Conservation (phyloP, 2,329 filamentous ascomycete species). For the Penicillium sp. region DNA sequence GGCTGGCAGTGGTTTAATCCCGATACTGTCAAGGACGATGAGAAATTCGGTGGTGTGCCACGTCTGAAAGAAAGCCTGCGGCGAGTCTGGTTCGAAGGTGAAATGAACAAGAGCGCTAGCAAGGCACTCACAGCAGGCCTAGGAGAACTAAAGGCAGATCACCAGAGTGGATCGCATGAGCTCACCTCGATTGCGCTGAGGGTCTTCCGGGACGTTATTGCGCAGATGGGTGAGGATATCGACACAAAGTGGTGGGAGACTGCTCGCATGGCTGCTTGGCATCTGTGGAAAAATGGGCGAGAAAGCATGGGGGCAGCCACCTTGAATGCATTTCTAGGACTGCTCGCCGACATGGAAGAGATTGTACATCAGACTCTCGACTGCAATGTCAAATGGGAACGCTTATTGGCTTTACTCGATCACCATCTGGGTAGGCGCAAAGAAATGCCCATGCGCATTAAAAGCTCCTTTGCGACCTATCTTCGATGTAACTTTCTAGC, state of each 20-base stretch:
- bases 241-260: conserved; percentile 53
- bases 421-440: conserved; percentile 24
- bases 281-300: conserved; percentile 64
- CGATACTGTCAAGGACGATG: conserved; percentile 47
- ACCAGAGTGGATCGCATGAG: conserved; percentile 59
- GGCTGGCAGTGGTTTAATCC: conserved; percentile 59
- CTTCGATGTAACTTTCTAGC: conserved; percentile 19
- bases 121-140: conserved; percentile 49
- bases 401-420: conserved; percentile 27
- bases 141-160: conserved; percentile 52
- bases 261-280: conserved; percentile 59
- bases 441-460: conserved; percentile 23
- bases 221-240: conserved; percentile 19
- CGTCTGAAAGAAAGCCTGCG: conserved; percentile 57
- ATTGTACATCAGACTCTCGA: conserved; percentile 21
- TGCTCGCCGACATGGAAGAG: conserved; percentile 27
- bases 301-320: conserved; percentile 65
- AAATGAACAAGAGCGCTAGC: conserved; percentile 49
- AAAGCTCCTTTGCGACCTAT: conserved; percentile 27
- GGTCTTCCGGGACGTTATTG: conserved; percentile 49
- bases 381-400: conserved; percentile 18
- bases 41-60: conserved; percentile 55
- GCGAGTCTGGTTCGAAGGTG: conserved; percentile 59
- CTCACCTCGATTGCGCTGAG: conserved; percentile 55
- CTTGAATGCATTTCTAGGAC: conserved; percentile 34